phyloP scores from a whole-genome alignment of 495 filamentous ascomycete species.

The Neurospora sp. region DNA sequence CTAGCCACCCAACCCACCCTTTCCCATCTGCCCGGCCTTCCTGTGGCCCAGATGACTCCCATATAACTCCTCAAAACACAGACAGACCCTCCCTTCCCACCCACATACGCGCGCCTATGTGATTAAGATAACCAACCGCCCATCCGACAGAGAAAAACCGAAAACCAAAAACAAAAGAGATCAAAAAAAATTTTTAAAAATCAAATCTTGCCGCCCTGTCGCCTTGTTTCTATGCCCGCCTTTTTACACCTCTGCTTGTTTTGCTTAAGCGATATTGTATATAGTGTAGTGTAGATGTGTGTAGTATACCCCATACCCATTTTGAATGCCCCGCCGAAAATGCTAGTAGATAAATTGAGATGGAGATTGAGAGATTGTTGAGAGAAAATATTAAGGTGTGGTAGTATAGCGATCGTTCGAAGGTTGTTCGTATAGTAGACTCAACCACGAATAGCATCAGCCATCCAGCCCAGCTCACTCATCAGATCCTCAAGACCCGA shows the following conservation, averaged over 20 bases:
- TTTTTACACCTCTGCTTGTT: neutral
- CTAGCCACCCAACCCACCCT: neutral
- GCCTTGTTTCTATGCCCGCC: neutral
- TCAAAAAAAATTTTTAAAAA: neutral
- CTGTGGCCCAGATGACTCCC: neutral
- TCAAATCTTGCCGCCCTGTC: neutral
- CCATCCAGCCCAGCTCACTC: slow-evolving; percentile 37
- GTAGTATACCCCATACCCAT: neutral
- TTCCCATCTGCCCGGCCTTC: no score
- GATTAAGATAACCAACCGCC: neutral
- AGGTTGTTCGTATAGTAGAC: neutral
- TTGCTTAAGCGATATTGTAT: neutral
- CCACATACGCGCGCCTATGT: no score
- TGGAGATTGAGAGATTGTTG: neutral
- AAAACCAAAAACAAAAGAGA: neutral
- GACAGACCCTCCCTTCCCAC: neutral
- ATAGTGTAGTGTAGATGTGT: neutral
- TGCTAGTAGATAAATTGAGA: neutral
- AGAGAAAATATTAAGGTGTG: neutral
- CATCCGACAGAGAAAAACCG: neutral
- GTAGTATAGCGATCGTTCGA: neutral
- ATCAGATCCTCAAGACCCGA: slow-evolving; percentile 33
- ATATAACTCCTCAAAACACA: neutral
- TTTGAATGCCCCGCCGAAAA: neutral
- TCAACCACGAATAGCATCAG: slow-evolving; percentile 25